Conservation (phyloP, 495 filamentous ascomycete species). For the Penicillium canariense region DNA sequence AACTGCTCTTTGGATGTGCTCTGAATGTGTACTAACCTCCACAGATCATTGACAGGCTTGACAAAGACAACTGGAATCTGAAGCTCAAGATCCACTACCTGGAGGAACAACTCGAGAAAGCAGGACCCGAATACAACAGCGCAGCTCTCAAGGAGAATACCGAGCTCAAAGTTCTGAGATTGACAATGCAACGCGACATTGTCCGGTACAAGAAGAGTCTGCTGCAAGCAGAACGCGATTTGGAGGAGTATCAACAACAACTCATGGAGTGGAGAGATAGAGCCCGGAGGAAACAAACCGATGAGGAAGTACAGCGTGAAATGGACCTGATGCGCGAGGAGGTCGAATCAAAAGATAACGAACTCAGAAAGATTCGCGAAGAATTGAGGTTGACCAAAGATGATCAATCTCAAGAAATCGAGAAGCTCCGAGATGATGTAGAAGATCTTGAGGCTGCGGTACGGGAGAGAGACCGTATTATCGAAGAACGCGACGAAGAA, state of each 20-base stretch:
- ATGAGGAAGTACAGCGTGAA: conserved; percentile 61
- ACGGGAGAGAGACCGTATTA: conserved; percentile 60
- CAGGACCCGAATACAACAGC: conserved; percentile 83
- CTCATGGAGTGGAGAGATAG: conserved; percentile 76
- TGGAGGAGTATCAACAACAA: conserved; percentile 75
- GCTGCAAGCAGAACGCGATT: conserved; percentile 70
- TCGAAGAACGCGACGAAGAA: conserved; percentile 66
- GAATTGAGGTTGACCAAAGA: conserved; percentile 45
- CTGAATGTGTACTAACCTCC: conserved; percentile 15
- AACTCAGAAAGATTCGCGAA: conserved; percentile 47
- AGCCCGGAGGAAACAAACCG: conserved; percentile 68
- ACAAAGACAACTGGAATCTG: conserved; percentile 93
- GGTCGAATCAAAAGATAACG: conserved; percentile 53
- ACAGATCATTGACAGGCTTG: conserved; percentile 83
- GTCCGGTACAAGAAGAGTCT: conserved; percentile 78
- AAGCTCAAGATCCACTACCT: conserved; percentile 97
- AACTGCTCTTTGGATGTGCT: background rate
- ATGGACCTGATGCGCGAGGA: conserved; percentile 59
- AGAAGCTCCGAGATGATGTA: conserved; percentile 65
- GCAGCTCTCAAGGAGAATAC: conserved; percentile 89
- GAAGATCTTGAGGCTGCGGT: conserved; percentile 65
- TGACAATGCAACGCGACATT: conserved; percentile 84
- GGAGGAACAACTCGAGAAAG: conserved; percentile 79
- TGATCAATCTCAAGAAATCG: conserved; percentile 51
- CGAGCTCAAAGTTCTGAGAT: conserved; percentile 85